Conservation (phyloP, 208 protist genomes). For the Acanthamoeba polyphaga region DNA sequence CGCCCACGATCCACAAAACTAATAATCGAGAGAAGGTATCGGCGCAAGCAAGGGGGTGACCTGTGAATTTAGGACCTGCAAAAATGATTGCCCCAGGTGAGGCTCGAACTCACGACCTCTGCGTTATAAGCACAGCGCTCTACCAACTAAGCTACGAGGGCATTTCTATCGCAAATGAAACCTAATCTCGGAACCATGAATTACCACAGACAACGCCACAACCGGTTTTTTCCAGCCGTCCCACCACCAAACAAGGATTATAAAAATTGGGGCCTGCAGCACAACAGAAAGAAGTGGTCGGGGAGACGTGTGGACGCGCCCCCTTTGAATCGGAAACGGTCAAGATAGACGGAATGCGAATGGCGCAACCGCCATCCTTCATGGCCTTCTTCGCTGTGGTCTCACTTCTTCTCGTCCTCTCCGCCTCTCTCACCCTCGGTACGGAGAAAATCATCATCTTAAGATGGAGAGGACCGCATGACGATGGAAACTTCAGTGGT, state of each 20-base stretch:
- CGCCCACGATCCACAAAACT: too few species aligned
- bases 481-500: too few species aligned
- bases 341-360: background rate
- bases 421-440: too few species aligned
- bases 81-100: constrained; percentile 72
- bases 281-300: too few species aligned
- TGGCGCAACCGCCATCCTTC: background rate
- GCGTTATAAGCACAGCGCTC: constrained; percentile 78
- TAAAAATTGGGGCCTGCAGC: too few species aligned
- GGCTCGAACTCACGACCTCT: constrained; percentile 76
- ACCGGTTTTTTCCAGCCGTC: background rate
- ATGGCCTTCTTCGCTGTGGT: background rate
- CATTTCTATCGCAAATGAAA: background rate
- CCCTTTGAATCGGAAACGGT: too few species aligned
- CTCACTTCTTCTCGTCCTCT: background rate
- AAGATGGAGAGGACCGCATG: too few species aligned
- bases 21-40: too few species aligned
- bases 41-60: too few species aligned
- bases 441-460: too few species aligned
- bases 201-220: background rate
- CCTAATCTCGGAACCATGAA: background rate
- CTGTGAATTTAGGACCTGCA: too few species aligned
- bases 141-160: constrained; percentile 77
- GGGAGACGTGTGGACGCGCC: too few species aligned
- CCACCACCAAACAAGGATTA: background rate